Base-by-base conservation (phyloP, 805 yeast genomes). In the Kodamaea jinghongensis region DNA sequence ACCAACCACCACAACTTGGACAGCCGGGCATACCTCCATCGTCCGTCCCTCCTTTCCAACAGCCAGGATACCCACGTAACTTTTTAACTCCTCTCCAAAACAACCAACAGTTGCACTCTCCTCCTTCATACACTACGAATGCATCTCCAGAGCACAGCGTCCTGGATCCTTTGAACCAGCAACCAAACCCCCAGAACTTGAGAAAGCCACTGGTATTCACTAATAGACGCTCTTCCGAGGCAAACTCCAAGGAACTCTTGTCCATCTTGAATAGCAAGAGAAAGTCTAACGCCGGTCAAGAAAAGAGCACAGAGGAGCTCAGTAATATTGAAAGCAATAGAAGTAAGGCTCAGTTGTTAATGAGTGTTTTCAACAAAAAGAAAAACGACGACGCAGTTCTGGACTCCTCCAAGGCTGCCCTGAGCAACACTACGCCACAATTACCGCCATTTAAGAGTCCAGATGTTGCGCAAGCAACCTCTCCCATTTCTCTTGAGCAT, bases 171-270 rank as follows among this genome's bases (percentile, higher is more conserved):
- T 22, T 55, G 25, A 17, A 28, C 17, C 50, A 45, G 31, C 55
- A 43, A 29, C 64, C 73, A 5, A 47, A 51, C 20, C 67, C 71
- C 9, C 75, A 74, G 25, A 57, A 68, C 20, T 59, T 69, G 9
- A 61, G 60, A 20, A 62, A 67, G 34, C 61, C 75, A 9, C 42
- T 39, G 42, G 34, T 29, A 17, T 30, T 39, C 14, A 58, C 70
- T 29, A 56, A 64, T 6, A 50, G 65, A 35, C 57, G 56, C n/a
- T 45, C 58, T 4, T 47, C 53, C 11, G 59, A 54, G 31, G 57
- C 63, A 3, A 65, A 67, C 38, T 65, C 73, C 2, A 65, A 63
- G 44, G 76, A 72, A 37, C 50, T 75, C 10, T 60, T 73, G 38
- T 67, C 73, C 2, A 56, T 74, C 13, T 60, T 75, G 49, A 70